Evolutionary conservation across 768 basidiomycete species (phyloP).

Genomic region (Russula virescens): DNA sequence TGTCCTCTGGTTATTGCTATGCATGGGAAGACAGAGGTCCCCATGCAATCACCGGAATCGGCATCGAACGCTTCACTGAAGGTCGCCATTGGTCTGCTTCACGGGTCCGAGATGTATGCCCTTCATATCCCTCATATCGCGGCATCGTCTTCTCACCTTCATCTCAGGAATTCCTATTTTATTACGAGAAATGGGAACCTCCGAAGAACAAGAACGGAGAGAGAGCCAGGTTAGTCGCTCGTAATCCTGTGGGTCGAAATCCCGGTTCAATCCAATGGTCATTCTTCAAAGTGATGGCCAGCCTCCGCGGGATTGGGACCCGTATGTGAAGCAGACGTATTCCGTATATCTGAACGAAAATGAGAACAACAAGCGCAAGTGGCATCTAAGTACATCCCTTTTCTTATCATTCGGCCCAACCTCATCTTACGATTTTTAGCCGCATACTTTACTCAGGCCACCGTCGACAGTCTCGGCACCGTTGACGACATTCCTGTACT

Average conservation of each 20-base stretch:
- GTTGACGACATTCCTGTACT: constrained; percentile 65
- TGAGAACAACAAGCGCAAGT: constrained; percentile 31
- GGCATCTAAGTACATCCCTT: constrained; percentile 44
- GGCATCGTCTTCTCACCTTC: constrained; percentile 9
- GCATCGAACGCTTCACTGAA: constrained; percentile 80
- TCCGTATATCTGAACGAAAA: constrained; percentile 33
- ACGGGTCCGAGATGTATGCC: constrained; percentile 50
- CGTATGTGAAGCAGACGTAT: constrained; percentile 52
- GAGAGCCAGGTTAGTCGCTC: constrained; percentile 25
- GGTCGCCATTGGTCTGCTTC: constrained; percentile 85
- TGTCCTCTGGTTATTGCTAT: constrained; percentile 73
- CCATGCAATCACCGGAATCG: constrained; percentile 70
- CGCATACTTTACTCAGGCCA: constrained; percentile 80
- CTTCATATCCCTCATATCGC: background rate
- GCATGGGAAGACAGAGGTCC: constrained; percentile 88
- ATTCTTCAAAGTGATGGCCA: constrained; percentile 32
- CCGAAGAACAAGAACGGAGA: constrained; percentile 35
- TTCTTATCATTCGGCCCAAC: background rate
- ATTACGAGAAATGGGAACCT: constrained; percentile 44
- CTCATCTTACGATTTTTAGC: constrained; percentile 38
- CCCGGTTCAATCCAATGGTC: constrained; percentile 18
- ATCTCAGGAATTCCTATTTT: constrained; percentile 50
- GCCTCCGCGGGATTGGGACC: constrained; percentile 37
- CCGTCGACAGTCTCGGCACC: constrained; percentile 62
- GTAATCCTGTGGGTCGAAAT: constrained; percentile 17